These are phyloP conservation scores for Globisporangium acanthophoron DNA, from an alignment of 352 stramenopile species.

Conservation along the genomic window DNA sequence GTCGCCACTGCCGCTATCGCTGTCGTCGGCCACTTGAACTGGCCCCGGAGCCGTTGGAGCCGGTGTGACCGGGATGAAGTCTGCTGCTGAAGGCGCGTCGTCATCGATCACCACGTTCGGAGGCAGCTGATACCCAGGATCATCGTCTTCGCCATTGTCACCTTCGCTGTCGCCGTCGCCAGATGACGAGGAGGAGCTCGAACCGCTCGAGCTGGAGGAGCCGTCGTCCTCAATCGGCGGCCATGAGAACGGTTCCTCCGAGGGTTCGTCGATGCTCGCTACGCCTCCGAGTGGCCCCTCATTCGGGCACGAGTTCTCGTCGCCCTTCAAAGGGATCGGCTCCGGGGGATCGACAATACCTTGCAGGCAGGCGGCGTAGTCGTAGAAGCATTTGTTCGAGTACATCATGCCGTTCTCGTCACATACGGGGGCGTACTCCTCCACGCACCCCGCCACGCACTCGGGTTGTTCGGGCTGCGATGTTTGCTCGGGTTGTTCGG, in stretches of 20 bases:
- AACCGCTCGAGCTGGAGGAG: background rate
- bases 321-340: background rate
- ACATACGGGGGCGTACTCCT: constrained; percentile 12
- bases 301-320: background rate
- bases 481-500: no score
- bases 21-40: background rate
- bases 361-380: constrained; percentile 2
- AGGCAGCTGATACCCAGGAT: background rate
- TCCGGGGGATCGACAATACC: background rate
- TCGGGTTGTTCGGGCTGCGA: background rate
- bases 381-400: constrained; percentile 10
- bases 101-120: constrained; percentile 5
- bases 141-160: background rate
- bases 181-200: background rate
- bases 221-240: background rate
- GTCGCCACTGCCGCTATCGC: background rate
- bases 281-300: background rate
- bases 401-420: constrained; percentile 12
- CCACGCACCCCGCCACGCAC: background rate
- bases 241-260: background rate
- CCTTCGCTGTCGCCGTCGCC: background rate
- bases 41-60: background rate
- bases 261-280: background rate
- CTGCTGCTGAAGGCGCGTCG: background rate
- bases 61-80: background rate